These are phyloP conservation scores for Pelargonium cotyledonis DNA, from an alignment of 441 rosid genomes.

Conservation along the genomic window DNA sequence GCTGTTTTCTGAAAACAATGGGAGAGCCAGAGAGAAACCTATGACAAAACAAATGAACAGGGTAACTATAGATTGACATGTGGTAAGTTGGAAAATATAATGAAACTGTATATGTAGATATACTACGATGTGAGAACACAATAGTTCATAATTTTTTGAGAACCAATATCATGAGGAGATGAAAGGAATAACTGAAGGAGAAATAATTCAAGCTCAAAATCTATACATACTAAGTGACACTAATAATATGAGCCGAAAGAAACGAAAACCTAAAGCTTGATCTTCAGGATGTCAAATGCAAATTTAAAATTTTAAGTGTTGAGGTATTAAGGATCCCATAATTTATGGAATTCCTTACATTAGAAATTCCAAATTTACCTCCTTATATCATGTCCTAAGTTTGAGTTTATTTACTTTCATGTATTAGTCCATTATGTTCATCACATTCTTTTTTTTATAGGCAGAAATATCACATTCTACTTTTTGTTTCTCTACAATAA, in stretches of 20 bases:
- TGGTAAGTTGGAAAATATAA: not conserved
- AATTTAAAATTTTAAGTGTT: too few species aligned
- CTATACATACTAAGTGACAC: not conserved
- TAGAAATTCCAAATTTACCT: too few species aligned
- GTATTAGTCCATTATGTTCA: too few species aligned
- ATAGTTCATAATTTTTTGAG: not conserved
- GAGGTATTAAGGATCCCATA: too few species aligned
- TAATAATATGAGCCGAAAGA: not conserved
- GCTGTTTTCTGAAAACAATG: conserved; percentile 66
- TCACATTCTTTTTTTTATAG: too few species aligned
- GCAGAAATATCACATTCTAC: too few species aligned
- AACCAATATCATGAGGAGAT: not conserved
- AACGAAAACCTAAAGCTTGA: not conserved
- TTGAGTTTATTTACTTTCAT: too few species aligned
- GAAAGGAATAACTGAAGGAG: not conserved
- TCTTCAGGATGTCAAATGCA: not conserved
- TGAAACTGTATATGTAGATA: not conserved
- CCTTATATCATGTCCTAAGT: too few species aligned
- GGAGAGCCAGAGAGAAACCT: conserved; percentile 82
- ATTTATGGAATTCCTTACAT: too few species aligned
- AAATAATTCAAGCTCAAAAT: not conserved
- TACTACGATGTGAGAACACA: not conserved
- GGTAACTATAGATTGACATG: conserved; percentile 6
- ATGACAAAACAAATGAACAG: conserved; percentile 18
- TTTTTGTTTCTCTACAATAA: too few species aligned